Base-by-base conservation (phyloP, 1,284 basidiomycete genomes). In the Pascua guehoae region DNA sequence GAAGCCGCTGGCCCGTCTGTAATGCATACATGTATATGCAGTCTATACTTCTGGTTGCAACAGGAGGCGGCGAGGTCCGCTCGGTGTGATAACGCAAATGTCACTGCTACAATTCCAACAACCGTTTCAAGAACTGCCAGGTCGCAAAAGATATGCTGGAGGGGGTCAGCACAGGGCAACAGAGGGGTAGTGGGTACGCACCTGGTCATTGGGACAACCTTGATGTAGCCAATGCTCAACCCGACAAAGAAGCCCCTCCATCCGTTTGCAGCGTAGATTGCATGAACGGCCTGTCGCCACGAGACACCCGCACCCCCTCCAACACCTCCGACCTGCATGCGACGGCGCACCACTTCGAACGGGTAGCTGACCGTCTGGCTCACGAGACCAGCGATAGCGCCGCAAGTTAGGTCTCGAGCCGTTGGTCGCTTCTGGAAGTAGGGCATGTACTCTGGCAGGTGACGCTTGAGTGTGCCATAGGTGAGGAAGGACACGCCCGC, bases 271-370 rank as follows among this genome's bases (percentile, higher is more conserved):
- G 71, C 70, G 81, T 87, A 96, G 17, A 99, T 85, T 14, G 79
- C 78, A 43, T 75, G 73, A 14, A 86, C 82, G 0, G 90, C 91
- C 76, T 95, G 90, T 56, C 83, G 81, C 84, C 88, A 91, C 10
- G 84, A 81, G 41, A 93, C 74, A 5, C 73, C 73, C 0, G 42
- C 52, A 12, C 69, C 68, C 1, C 88, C 89, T 15, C 66, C 60
- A 46, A 86, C 87, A 1, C 93, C 95, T 12, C 93, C 94, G 5
- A 98, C 91, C 77, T 99, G 96, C 89, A 98, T 96, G 56, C 92
- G 82, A 54, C 96, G 81, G 43, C 96, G 83, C 40, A 98, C 83
- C 50, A 99, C 88, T 73, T 99, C 96, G 69, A 98, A 92, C 1
- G 96, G 96, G 72, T 99, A 99, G 17, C 91, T 92, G 4, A 85